A percentile compares a stretch with the other conserved stretches of the same genome.
phyloP scores from a whole-genome alignment of 2,329 filamentous ascomycete genomes.

The Zopfia rhizophila region DNA sequence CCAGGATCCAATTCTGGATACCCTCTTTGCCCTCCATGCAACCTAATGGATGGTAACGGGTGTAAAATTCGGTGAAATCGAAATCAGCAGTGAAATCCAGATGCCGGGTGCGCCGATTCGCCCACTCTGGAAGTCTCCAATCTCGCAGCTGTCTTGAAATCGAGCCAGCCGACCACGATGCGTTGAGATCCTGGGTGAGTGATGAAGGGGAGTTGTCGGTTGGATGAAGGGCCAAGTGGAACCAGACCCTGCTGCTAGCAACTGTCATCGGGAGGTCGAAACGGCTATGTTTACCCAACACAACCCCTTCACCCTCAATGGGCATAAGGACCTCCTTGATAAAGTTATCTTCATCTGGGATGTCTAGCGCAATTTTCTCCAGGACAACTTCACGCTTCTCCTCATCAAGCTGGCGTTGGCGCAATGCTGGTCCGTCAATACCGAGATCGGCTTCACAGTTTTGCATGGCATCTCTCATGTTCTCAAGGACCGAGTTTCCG shows the following conservation, averaged over 20 bases:
- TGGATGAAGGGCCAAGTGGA: constrained; percentile 90
- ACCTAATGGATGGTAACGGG: constrained; percentile 82
- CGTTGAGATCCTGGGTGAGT: constrained; percentile 76
- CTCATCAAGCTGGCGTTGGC: constrained; percentile 79
- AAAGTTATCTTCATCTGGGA: constrained; percentile 85
- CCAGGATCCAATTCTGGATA: constrained; percentile 92
- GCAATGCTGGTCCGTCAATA: constrained; percentile 72
- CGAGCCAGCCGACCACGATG: constrained; percentile 92
- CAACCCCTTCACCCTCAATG: constrained; percentile 78
- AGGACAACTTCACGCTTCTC: constrained; percentile 86
- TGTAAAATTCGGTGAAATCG: constrained; percentile 89
- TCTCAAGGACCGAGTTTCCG: constrained; percentile 84
- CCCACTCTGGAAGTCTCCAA: constrained; percentile 96
- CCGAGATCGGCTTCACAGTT: constrained; percentile 83
- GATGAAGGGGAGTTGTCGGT: constrained; percentile 84
- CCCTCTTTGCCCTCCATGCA: constrained; percentile 92
- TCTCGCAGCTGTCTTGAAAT: constrained; percentile 92
- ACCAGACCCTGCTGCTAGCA: constrained; percentile 90
- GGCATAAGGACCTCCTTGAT: constrained; percentile 85
- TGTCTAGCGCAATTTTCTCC: constrained; percentile 85
- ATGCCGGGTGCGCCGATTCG: constrained; percentile 88
- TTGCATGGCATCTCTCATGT: constrained; percentile 84
- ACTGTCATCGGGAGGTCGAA: constrained; percentile 80
- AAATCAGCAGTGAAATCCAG: constrained; percentile 98
- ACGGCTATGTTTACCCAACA: constrained; percentile 79